Percentiles rank a stretch among this genome's conserved stretches.
phyloP scores from a whole-genome alignment of 306 rosid species.

The Cucurbita ficifolia region DNA sequence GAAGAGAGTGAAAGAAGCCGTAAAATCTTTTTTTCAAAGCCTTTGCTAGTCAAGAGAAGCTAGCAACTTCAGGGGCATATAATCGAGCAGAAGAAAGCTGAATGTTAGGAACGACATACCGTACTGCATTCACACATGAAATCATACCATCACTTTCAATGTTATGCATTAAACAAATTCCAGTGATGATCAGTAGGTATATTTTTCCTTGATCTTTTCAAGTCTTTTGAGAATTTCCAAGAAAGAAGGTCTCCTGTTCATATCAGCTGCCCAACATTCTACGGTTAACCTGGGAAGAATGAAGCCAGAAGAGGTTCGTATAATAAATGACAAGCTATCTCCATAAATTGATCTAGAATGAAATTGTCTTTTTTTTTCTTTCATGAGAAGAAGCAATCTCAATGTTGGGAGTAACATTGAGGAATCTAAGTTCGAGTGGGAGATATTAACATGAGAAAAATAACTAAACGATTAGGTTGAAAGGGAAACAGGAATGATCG shows the following conservation, averaged over 20 bases:
- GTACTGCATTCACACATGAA: not conserved
- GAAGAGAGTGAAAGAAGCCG: not conserved
- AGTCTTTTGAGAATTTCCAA: conserved; percentile 72
- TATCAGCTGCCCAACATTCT: conserved; percentile 62
- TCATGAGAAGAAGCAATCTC: not conserved
- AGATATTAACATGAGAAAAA: not conserved
- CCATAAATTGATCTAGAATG: not conserved
- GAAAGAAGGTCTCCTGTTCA: conserved; percentile 65
- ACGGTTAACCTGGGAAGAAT: conserved; percentile 44
- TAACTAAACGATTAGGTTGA: not conserved
- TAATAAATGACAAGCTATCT: not conserved
- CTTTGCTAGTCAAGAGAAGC: not conserved
- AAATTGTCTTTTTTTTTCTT: not conserved
- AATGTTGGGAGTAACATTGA: not conserved
- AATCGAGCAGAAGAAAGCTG: conserved; percentile 1
- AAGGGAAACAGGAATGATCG: not conserved
- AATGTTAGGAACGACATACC: not conserved
- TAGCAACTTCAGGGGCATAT: not conserved
- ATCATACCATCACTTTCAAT: not conserved
- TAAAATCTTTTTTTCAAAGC: not conserved
- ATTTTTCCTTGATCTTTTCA: conserved; percentile 53
- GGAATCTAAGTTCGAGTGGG: not conserved
- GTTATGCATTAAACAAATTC: conserved; percentile 38
- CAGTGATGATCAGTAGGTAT: conserved; percentile 63
- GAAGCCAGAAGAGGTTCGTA: not conserved